Evolutionary conservation across 768 basidiomycete species (phyloP), one percentile per base, ranked within the genome.

Genomic region (Amanita thiersii): DNA sequence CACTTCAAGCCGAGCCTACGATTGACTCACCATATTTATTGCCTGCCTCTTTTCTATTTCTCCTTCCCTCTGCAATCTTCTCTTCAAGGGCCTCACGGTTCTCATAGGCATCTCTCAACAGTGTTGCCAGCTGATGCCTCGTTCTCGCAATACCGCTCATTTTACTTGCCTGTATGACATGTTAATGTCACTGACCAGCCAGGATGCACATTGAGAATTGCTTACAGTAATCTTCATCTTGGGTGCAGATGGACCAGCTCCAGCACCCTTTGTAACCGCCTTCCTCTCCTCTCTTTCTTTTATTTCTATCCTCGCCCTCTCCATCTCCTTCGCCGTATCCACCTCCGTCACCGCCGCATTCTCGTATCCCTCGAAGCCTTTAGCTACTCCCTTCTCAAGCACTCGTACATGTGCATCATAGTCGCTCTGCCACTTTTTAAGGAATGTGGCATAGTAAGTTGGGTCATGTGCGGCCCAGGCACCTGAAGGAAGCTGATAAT

Each of bases 11-110:
- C 42, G 33, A 28, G 11, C 46, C 6, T 36, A 45, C 3, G 19
- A 14, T 14, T 5, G n/a, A 41, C 72, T 46, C 51, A 82, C 89
- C 89, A 51, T 92, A 91, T 71, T 91, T 92, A 61, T 87, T 90
- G 7, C 89, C 89, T 0, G 89, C 87, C 54, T 89, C 86, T 57
- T 91, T 91, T 47, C 87, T 71, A 53, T 91, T 91, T 47, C 84
- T 68, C 47, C 80, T 71, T 2, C 81, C 87, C 58, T 88, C 79
- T 0, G 89, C 88, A 49, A 91, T 87, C 62, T 63, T 78, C 46
- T 89, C 87, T 56, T 92, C 89, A 48, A 92, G 52, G 0, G 74
- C 78, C 40, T 88, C 88, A 23, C 88, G 77, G 53, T 91, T 91
- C 55, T 78, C 60, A 54, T 88, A 90, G 1, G 89, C 89, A 43